Base-by-base conservation (phyloP, 2,329 filamentous ascomycete species). In the Dothideomycetes sp. region DNA sequence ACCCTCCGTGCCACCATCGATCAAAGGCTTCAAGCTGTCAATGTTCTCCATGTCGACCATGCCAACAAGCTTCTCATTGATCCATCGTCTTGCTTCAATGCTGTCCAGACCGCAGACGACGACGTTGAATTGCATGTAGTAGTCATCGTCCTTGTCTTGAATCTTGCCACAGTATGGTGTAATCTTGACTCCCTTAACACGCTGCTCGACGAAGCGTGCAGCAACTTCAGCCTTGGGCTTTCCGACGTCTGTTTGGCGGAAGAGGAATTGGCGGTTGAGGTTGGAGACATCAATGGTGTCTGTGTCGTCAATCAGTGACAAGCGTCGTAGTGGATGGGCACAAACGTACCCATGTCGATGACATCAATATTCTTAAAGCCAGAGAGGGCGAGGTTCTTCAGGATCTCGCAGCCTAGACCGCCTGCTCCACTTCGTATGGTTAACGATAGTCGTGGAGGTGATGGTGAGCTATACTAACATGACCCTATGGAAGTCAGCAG, bases 271-370 rank as follows among this genome's bases (percentile, higher is more conserved):
- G 29, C 91, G 82, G 64, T 98, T 98, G 16, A 98, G 74, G 60
- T 98, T 98, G 36, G 88, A 95, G 46, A 98, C 89, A 58, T 98
- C 91, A 61, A 98, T 98, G 1, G 89, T 98, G 63, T 98, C 87
- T 43, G 40, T 27, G 12, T 11, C 10, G 19, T 19, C 25, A 12
- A 27, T 42, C 32, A 42, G 39, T 8, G 31, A 13, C 5, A 13
- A 4, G 11, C 16, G 12, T 17, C 33, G 20, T 5, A n/a, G 35
- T 53, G 46, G 32, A 30, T 17, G 16, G n/a, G 19, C 6, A 2
- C 22, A 20, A 17, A 35, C 70, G 44, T 64, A 82, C 83, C 85
- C 91, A 98, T 98, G 65, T 98, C 91, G 54, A 98, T 96, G 45
- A 98, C 91, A 67, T 98, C 87, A 51, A 98, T 95, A 55, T 94